Conservation (phyloP, 441 rosid genomes). For the Pelargonium myrrhifolium region DNA sequence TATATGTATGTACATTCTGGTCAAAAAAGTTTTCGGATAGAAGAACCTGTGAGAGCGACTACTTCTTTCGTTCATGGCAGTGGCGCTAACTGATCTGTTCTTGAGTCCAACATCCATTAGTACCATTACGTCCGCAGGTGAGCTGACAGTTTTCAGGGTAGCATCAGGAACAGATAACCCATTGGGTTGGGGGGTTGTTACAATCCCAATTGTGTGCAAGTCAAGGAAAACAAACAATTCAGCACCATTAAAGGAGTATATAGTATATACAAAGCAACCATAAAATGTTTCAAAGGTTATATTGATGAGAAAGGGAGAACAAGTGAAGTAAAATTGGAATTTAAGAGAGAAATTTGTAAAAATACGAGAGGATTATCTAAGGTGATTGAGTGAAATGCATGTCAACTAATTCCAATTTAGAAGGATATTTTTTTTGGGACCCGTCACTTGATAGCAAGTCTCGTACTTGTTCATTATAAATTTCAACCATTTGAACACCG, state of each 20-base stretch:
- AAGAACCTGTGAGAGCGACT: conserved; percentile 83
- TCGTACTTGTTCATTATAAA: conserved; percentile 76
- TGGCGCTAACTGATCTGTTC: conserved; percentile 86
- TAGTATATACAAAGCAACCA: too few species aligned
- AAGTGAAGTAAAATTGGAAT: too few species aligned
- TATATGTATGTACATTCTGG: neutral
- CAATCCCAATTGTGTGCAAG: conserved; percentile 90
- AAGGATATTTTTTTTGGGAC: conserved; percentile 64
- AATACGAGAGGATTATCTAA: too few species aligned
- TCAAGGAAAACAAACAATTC: conserved; percentile 35
- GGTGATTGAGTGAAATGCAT: neutral
- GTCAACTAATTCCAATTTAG: conserved; percentile 11
- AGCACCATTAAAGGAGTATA: too few species aligned
- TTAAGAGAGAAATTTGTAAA: too few species aligned
- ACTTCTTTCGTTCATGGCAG: conserved; percentile 92
- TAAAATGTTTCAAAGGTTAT: too few species aligned
- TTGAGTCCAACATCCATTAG: conserved; percentile 71
- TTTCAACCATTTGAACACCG: conserved; percentile 73
- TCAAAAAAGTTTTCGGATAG: neutral
- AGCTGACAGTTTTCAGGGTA: conserved; percentile 66
- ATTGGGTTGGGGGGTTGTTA: conserved; percentile 62
- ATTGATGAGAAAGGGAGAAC: too few species aligned
- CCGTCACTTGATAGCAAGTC: conserved; percentile 41
- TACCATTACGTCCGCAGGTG: conserved; percentile 76
- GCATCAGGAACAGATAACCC: conserved; percentile 98